A percentile compares a stretch with the other conserved stretches of the same genome.
These are phyloP conservation scores for Ambrosia trifida DNA, from an alignment of 129 eudicot species.

Conservation along the genomic window DNA sequence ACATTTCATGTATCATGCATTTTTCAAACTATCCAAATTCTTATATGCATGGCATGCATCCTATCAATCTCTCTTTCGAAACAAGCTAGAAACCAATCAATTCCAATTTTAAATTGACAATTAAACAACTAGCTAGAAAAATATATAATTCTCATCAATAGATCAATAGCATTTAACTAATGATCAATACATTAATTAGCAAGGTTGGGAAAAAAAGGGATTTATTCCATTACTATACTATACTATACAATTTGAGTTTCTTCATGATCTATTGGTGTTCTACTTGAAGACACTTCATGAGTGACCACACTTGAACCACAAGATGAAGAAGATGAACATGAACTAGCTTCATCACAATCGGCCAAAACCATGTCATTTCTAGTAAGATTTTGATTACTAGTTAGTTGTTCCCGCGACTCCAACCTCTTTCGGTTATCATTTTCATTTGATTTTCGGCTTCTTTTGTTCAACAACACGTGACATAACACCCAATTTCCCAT, in stretches of 20 bases:
- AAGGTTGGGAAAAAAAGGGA: neutral
- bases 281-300: constrained; percentile 44
- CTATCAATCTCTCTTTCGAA: too few species aligned
- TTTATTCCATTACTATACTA: neutral
- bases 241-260: constrained; percentile 22
- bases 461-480: constrained; percentile 53
- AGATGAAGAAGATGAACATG: constrained; percentile 38
- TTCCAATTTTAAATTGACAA: neutral
- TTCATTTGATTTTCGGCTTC: constrained; percentile 28
- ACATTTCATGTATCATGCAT: too few species aligned
- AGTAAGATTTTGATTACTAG: neutral
- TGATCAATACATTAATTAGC: neutral
- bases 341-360: constrained; percentile 17
- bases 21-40: too few species aligned
- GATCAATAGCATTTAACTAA: neutral
- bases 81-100: neutral
- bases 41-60: too few species aligned
- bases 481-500: constrained; percentile 82
- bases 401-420: constrained; percentile 9
- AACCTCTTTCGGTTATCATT: constrained; percentile 4
- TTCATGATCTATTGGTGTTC: constrained; percentile 27
- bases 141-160: neutral
- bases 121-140: neutral
- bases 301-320: constrained; percentile 42
- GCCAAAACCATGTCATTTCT: neutral